A percentile compares a stretch with the other conserved stretches of the same genome.
Evolutionary conservation across 176 grass and related monocot genomes (phyloP).

Genomic region (Chrysopogon serrulatus): DNA sequence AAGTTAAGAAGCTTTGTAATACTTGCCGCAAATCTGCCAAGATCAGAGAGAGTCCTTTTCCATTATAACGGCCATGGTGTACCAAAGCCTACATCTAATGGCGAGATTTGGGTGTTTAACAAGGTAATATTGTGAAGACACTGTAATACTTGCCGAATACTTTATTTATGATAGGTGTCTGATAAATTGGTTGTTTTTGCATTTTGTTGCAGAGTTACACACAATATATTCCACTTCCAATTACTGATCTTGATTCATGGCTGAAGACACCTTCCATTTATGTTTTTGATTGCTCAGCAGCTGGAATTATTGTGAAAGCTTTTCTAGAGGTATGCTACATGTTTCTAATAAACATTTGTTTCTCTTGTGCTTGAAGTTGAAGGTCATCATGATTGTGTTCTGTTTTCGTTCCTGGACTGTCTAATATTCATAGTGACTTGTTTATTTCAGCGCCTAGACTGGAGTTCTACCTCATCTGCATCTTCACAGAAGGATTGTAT

Average conservation of each 20-base stretch:
- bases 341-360: background rate
- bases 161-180: background rate
- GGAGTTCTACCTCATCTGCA: constrained; percentile 50
- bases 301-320: constrained; percentile 80
- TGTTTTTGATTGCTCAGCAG: constrained; percentile 97
- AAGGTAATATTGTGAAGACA: constrained; percentile 48
- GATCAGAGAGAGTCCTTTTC: constrained; percentile 95
- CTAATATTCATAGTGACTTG: constrained; percentile 18
- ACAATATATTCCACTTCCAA: constrained; percentile 94
- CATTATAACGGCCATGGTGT: constrained; percentile 99
- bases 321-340: constrained; percentile 76
- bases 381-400: background rate
- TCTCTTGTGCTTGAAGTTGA: background rate
- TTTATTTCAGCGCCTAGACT: constrained; percentile 63
- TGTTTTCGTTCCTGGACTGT: constrained; percentile 8
- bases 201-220: constrained; percentile 83
- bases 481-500: constrained; percentile 87
- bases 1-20: constrained; percentile 96
- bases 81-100: constrained; percentile 90
- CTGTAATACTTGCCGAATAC: constrained; percentile 14
- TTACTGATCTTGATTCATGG: constrained; percentile 97
- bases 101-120: constrained; percentile 99
- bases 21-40: constrained; percentile 97
- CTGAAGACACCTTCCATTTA: constrained; percentile 96
- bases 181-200: constrained; percentile 6